A percentile compares a stretch with the other conserved stretches of the same genome.
Evolutionary conservation across 2,329 filamentous ascomycete species (phyloP).

Genomic region (Pseudogymnoascus sp.): DNA sequence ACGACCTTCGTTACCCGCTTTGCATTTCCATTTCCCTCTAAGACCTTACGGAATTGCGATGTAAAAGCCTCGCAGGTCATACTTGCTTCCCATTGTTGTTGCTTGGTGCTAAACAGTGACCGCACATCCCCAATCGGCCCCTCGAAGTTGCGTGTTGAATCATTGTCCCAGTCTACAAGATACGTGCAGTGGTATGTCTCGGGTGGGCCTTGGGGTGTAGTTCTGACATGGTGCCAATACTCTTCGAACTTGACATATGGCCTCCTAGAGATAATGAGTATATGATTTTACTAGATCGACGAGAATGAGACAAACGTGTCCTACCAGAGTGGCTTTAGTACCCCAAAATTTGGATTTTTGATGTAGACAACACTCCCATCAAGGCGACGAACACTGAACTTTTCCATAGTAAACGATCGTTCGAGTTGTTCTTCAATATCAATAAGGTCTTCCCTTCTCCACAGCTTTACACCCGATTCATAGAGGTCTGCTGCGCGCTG

Average conservation of each 20-base stretch:
- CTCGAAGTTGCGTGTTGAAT: conserved; percentile 16
- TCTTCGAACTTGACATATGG: conserved; percentile 22
- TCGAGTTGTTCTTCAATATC: conserved; percentile 22
- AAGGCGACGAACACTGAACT: conserved; percentile 24
- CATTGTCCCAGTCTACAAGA: conserved; percentile 24
- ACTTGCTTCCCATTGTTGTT: conserved; percentile 20
- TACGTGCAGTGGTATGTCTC: conserved; percentile 25
- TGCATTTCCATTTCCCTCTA: conserved; percentile 8
- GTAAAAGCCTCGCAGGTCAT: conserved; percentile 19
- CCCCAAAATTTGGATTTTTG: conserved; percentile 21
- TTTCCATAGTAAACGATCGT: conserved; percentile 15
- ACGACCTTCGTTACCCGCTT: conserved; percentile 23
- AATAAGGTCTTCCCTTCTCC: conserved; percentile 18
- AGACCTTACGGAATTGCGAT: conserved; percentile 16
- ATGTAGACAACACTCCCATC: conserved; percentile 21
- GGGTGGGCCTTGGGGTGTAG: conserved; percentile 17
- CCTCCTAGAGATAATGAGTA: conserved; percentile 16
- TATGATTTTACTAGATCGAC: neutral
- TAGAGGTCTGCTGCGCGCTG: conserved; percentile 20
- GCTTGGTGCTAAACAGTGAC: conserved; percentile 17
- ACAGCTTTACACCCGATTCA: conserved; percentile 19
- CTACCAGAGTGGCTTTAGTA: conserved; percentile 22
- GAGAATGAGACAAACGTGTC: conserved; percentile 1
- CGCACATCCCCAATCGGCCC: conserved; percentile 13
- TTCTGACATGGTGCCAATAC: conserved; percentile 19